phyloP scores from a whole-genome alignment of 2,329 filamentous ascomycete genomes.

The Zasmidium angulare region DNA sequence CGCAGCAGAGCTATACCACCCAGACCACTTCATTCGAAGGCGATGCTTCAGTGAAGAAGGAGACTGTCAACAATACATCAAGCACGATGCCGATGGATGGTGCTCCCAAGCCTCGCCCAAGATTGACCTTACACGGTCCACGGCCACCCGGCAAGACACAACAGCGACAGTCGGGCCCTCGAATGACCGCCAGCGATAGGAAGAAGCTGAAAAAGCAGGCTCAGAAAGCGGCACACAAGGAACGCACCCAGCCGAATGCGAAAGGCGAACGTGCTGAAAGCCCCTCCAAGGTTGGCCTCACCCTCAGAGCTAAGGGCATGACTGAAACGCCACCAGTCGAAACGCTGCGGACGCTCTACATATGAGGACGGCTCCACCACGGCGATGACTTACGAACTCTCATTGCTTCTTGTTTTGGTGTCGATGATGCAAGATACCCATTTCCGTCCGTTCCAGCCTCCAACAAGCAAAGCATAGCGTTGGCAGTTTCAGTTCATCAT shows the following conservation, averaged over 20 bases:
- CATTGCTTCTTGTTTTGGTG: constrained; percentile 4
- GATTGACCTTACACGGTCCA: constrained; percentile 37
- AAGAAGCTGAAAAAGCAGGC: constrained; percentile 43
- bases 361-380: constrained; percentile 26
- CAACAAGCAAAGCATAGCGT: constrained; percentile 20
- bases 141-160: constrained; percentile 35
- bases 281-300: constrained; percentile 28
- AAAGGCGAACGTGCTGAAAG: constrained; percentile 18
- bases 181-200: constrained; percentile 37
- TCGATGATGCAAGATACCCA: constrained; percentile 17
- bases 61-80: constrained; percentile 18
- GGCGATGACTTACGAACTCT: background rate
- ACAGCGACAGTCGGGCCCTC: constrained; percentile 37
- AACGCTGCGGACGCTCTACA: constrained; percentile 39
- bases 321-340: constrained; percentile 38
- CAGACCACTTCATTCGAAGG: background rate
- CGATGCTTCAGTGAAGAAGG: constrained; percentile 5
- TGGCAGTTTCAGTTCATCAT: constrained; percentile 2
- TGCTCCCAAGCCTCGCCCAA: constrained; percentile 24
- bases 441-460: constrained; percentile 6
- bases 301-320: constrained; percentile 34
- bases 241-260: constrained; percentile 34
- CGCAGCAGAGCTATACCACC: constrained; percentile 24
- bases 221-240: constrained; percentile 43
- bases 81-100: constrained; percentile 13